phyloP scores from a whole-genome alignment of 805 yeast species.

The Wickerhamomyces silvicola region DNA sequence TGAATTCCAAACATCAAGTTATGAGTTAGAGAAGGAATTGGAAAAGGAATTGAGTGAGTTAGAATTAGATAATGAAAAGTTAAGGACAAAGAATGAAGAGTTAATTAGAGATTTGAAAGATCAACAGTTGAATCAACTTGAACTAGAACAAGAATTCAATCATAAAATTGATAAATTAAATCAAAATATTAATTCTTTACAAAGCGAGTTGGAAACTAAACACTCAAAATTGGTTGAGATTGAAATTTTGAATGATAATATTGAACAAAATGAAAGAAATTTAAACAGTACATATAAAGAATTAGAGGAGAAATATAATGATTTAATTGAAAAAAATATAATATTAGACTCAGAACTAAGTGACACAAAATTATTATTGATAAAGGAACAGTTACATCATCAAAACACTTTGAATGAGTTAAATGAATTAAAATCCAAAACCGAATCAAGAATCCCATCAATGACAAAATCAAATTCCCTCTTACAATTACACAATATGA shows the following conservation, averaged over 20 bases:
- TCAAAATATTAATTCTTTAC: slow-evolving; percentile 18
- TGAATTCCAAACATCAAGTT: slow-evolving; percentile 37
- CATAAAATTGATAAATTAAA: slow-evolving; percentile 15
- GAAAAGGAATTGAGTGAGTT: slow-evolving; percentile 34
- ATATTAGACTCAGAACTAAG: slow-evolving; percentile 32
- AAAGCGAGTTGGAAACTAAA: slow-evolving; percentile 25
- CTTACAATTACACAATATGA: slow-evolving; percentile 24
- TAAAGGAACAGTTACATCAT: slow-evolving; percentile 21
- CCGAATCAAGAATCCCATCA: slow-evolving; percentile 1
- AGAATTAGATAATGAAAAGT: slow-evolving; percentile 18
- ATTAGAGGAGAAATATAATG: slow-evolving; percentile 29
- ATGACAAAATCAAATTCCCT: slow-evolving; percentile 23
- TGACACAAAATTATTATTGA: slow-evolving; percentile 21
- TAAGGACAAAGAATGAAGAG: slow-evolving; percentile 14
- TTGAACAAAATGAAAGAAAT: slow-evolving; percentile 35
- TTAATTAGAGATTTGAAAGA: slow-evolving; percentile 20
- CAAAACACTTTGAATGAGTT: slow-evolving; percentile 23
- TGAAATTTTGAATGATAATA: slow-evolving; percentile 37
- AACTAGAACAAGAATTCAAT: slow-evolving; percentile 22
- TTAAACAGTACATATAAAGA: slow-evolving; percentile 27
- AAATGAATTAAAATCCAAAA: slow-evolving; percentile 11
- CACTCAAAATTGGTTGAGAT: slow-evolving; percentile 30
- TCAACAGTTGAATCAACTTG: slow-evolving; percentile 22
- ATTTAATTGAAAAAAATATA: slow-evolving; percentile 31
- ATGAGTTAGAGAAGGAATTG: slow-evolving; percentile 38